A percentile compares a stretch with the other conserved stretches of the same genome.
These are phyloP conservation scores for Kernera saxatilis DNA, from an alignment of 345 rosid species.

Conservation along the genomic window DNA sequence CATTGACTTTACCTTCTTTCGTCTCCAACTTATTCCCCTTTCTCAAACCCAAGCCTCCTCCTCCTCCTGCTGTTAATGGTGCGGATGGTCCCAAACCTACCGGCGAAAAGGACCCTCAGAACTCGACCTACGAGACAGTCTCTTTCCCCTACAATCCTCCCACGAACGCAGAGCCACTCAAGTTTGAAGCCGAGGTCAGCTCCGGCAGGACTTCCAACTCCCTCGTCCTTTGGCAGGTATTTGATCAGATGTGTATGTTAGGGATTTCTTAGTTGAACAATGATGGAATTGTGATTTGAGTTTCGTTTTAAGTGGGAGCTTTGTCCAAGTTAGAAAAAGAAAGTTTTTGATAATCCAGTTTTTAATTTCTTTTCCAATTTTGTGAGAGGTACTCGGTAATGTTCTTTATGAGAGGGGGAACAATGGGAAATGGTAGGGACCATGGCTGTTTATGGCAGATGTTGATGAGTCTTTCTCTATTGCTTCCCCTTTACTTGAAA, in stretches of 20 bases:
- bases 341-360: too few relatives aligned
- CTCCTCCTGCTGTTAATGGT: background rate
- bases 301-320: background rate
- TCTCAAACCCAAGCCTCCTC: conserved; percentile 23
- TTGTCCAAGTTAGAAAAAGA: too few relatives aligned
- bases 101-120: conserved; percentile 4
- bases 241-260: background rate
- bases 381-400: too few relatives aligned
- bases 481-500: background rate
- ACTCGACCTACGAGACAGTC: conserved; percentile 7
- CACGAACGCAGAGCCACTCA: conserved; percentile 29
- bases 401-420: background rate
- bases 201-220: conserved; percentile 47
- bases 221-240: conserved; percentile 55
- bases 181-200: conserved; percentile 36
- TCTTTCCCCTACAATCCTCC: conserved; percentile 26
- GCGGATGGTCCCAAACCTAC: conserved; percentile 8
- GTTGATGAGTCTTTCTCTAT: background rate
- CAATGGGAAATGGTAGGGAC: background rate
- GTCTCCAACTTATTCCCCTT: conserved; percentile 30
- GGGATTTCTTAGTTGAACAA: background rate
- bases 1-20: conserved; percentile 15
- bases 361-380: too few relatives aligned
- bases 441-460: background rate
- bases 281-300: background rate